These are phyloP conservation scores for Cordyceps cicadae DNA, from an alignment of 2,329 filamentous ascomycete species.

Conservation along the genomic window DNA sequence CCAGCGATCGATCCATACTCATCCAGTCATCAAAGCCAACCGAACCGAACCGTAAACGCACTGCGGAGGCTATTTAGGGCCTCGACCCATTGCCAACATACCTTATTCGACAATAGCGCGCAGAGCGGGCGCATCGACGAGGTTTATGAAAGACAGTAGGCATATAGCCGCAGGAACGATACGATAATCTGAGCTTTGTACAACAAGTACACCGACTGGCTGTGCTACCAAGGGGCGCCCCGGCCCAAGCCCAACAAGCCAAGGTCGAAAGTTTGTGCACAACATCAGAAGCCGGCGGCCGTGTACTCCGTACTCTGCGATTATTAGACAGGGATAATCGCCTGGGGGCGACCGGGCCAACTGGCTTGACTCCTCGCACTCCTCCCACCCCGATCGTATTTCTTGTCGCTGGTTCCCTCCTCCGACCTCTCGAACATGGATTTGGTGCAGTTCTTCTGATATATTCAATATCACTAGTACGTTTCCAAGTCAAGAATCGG, in stretches of 20 bases:
- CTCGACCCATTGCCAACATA: neutral
- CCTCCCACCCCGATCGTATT: slow-evolving; percentile 9
- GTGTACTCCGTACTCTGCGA: neutral
- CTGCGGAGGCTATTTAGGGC: neutral
- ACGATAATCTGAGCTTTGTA: neutral
- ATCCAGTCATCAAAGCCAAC: neutral
- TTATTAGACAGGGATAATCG: slow-evolving; percentile 4
- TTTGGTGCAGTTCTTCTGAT: neutral
- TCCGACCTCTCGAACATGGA: neutral
- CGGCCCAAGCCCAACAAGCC: neutral
- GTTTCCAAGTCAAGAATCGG: neutral
- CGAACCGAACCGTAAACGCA: neutral
- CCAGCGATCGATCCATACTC: no score
- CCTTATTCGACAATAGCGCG: neutral
- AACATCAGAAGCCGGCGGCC: neutral
- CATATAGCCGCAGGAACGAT: neutral
- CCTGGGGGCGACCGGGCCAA: slow-evolving; percentile 2
- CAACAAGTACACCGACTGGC: neutral
- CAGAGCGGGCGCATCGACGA: slow-evolving; percentile 3
- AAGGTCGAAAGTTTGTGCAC: neutral
- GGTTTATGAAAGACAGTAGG: neutral
- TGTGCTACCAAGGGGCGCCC: neutral
- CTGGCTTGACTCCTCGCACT: neutral
- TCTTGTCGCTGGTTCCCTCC: slow-evolving; percentile 1
- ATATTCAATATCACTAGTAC: neutral